Base-by-base conservation (phyloP, 306 rosid genomes). In the Fragaria iinumae region DNA sequence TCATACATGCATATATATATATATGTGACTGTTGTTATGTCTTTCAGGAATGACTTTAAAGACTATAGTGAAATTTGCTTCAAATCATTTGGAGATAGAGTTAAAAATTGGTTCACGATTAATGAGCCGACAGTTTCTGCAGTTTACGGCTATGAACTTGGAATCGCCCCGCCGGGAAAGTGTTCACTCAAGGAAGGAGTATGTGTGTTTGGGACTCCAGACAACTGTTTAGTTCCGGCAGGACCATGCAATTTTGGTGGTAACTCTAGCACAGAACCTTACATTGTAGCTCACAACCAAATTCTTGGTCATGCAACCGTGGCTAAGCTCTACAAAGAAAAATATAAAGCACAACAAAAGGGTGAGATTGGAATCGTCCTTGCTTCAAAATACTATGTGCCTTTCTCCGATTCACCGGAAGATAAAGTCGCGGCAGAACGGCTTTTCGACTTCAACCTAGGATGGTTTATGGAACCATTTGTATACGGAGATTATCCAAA, bases 41-140 rank as follows among this genome's bases (percentile, higher is more conserved):
- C 25, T 43, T 72, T 29, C 69, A 87, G 90, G 80, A 68, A 72
- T 34, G 73, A 78, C 55, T 82, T 67, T 73, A 80, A 78, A 65
- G 82, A 83, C 52, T 87, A 69, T 17, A 20, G 86, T 67, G 85
- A 85, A 5, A 79, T 89, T 44, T 80, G 84, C 75, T 89, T 78
- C 84, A 84, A 82, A 79, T 66, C 77, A 0, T 89, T 80, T 69
- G 90, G 93, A 0, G 91, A 89, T 5, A 70, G 91, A 44, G 93
- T 89, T 0, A 87, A 87, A 23, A 47, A 71, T 63, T 89, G 93
- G 91, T 80, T 69, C 1, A 87, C 93, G 27, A 18, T 89, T 20
- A 89, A 86, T 53, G 90, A 89, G 77, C 91, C 91, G 0, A 68
- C 2, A 0, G 39, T 27, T 66, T 0, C 52, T 6, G 77, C 72